These are phyloP conservation scores for Penicillium odoratum DNA, from an alignment of 495 filamentous ascomycete species.

Conservation along the genomic window DNA sequence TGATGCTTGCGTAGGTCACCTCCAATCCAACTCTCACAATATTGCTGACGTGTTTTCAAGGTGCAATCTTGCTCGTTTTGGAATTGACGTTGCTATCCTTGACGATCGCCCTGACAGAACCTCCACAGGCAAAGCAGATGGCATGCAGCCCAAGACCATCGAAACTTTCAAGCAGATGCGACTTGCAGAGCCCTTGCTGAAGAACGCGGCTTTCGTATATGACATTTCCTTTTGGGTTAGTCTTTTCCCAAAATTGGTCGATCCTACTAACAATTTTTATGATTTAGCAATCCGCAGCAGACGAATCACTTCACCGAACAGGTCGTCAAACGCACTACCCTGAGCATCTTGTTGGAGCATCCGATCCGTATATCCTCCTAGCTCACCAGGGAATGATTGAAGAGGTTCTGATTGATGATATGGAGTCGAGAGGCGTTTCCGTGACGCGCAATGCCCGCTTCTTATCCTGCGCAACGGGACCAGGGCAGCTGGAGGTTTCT, in stretches of 20 bases:
- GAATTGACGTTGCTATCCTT: constrained; percentile 67
- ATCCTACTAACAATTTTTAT: not conserved
- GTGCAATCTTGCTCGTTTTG: constrained; percentile 65
- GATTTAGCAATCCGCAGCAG: constrained; percentile 54
- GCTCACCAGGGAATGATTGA: constrained; percentile 78
- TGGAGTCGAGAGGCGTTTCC: constrained; percentile 55
- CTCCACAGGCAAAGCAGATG: constrained; percentile 73
- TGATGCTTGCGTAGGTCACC: constrained; percentile 64
- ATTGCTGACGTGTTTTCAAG: constrained; percentile 27
- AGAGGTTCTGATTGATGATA: constrained; percentile 63
- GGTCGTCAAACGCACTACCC: constrained; percentile 73
- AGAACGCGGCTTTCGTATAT: constrained; percentile 63
- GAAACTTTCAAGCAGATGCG: constrained; percentile 71
- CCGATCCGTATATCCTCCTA: constrained; percentile 69
- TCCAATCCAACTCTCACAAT: not conserved
- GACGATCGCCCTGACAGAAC: constrained; percentile 71
- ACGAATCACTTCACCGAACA: constrained; percentile 56
- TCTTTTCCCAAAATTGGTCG: not conserved
- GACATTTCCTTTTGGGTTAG: constrained; percentile 71
- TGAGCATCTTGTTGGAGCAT: constrained; percentile 63
- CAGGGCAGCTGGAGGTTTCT: constrained; percentile 18
- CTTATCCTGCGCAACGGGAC: constrained; percentile 47
- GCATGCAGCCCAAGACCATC: constrained; percentile 75
- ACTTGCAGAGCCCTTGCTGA: constrained; percentile 61
- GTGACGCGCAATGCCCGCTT: constrained; percentile 60